A percentile compares a stretch with the other conserved stretches of the same genome.
Conservation (phyloP, 2,329 filamentous ascomycete species). For the Pseudogymnoascus sp. region DNA sequence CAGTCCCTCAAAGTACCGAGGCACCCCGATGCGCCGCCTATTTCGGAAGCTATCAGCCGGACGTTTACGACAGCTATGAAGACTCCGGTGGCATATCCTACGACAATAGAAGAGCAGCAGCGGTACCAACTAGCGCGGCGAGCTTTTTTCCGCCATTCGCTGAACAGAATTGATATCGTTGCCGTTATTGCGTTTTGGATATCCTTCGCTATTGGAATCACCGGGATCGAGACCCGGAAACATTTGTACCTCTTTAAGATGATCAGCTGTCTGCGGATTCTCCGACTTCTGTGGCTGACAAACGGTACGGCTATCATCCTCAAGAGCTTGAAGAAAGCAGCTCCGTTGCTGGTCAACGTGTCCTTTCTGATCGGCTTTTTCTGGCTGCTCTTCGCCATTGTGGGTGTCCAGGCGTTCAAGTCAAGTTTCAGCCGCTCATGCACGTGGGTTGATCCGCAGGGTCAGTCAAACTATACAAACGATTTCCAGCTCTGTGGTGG, state of each 20-base stretch:
- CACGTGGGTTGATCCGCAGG: constrained; percentile 61
- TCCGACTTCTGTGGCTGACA: constrained; percentile 83
- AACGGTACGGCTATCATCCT: constrained; percentile 93
- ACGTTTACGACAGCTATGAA: constrained; percentile 69
- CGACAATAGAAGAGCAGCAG: constrained; percentile 67
- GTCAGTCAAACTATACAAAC: constrained; percentile 54
- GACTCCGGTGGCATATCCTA: constrained; percentile 36
- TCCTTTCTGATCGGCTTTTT: constrained; percentile 94
- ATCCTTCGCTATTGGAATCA: constrained; percentile 64
- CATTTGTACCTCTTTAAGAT: constrained; percentile 91
- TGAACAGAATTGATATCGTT: constrained; percentile 91
- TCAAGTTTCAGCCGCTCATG: constrained; percentile 69
- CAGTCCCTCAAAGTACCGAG: constrained; percentile 19
- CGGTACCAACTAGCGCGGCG: constrained; percentile 78
- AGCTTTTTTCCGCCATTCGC: constrained; percentile 88
- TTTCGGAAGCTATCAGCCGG: constrained; percentile 51
- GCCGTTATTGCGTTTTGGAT: constrained; percentile 96
- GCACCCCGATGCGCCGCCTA: constrained; percentile 19
- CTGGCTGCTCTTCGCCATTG: constrained; percentile 93
- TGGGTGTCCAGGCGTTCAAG: constrained; percentile 95
- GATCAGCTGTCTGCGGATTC: constrained; percentile 88
- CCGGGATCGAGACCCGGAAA: constrained; percentile 56
- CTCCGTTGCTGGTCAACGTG: constrained; percentile 82
- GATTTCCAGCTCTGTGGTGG: constrained; percentile 78
- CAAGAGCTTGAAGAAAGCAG: constrained; percentile 88